Conservation (phyloP, 108 stramenopile genomes). For the Fragilaria crotonensis region DNA sequence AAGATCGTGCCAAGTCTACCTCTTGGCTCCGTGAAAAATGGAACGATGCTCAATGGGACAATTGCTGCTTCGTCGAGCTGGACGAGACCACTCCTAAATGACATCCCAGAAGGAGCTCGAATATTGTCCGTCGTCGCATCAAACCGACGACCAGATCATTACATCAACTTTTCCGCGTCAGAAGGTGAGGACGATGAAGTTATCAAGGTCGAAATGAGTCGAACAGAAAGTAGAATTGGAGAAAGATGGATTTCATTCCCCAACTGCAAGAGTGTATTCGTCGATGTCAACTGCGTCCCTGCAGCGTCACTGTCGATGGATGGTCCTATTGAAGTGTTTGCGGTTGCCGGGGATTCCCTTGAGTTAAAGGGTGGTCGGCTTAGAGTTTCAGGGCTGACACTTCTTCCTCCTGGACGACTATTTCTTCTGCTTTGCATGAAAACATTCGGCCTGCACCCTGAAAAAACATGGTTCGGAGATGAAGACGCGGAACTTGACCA, state of each 20-base stretch:
- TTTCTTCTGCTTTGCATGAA: conserved; percentile 42
- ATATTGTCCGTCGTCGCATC: conserved; percentile 63
- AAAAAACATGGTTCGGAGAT: conserved; percentile 13
- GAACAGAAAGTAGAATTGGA: not conserved
- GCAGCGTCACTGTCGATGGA: conserved; percentile 19
- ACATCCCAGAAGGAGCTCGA: conserved; percentile 71
- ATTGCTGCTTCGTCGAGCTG: conserved; percentile 11
- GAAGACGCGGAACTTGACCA: conserved; percentile 8
- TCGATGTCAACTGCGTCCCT: conserved; percentile 26
- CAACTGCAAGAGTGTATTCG: conserved; percentile 8
- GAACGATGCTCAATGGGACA: not conserved
- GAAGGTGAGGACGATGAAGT: conserved; percentile 12
- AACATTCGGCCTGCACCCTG: conserved; percentile 45
- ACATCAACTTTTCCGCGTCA: conserved; percentile 19
- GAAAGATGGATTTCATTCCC: conserved; percentile 24
- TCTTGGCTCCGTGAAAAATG: not conserved
- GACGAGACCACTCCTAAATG: conserved; percentile 39
- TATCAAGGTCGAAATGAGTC: not conserved
- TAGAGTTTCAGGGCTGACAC: conserved; percentile 50
- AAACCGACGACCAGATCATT: conserved; percentile 34
- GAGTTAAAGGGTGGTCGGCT: conserved; percentile 48
- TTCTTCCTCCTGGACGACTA: conserved; percentile 60
- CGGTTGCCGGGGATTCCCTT: conserved; percentile 50
- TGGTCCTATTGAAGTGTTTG: conserved; percentile 13
- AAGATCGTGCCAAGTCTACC: not conserved